Conservation (phyloP, 2,329 filamentous ascomycete species). For the Fusarium sp. region DNA sequence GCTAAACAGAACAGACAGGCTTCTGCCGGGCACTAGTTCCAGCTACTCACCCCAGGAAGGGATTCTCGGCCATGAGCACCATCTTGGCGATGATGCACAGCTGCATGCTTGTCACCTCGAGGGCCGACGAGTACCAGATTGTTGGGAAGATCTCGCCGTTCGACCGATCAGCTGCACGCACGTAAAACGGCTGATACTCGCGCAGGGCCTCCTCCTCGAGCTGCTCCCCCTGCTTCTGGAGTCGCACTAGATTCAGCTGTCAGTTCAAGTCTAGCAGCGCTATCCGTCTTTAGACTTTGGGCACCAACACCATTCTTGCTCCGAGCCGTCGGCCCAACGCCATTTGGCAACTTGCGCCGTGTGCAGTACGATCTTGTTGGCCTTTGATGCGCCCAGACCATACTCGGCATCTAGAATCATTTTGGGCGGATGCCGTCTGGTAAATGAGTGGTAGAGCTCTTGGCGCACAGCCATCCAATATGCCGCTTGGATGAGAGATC, state of each 20-base stretch:
- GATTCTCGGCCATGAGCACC: slow-evolving; percentile 55
- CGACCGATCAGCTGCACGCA: slow-evolving; percentile 49
- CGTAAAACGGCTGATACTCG: slow-evolving; percentile 51
- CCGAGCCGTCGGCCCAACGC: slow-evolving; percentile 53
- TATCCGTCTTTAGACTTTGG: not conserved
- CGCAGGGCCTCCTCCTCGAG: slow-evolving; percentile 50
- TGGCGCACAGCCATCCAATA: slow-evolving; percentile 57
- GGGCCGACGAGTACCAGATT: slow-evolving; percentile 54
- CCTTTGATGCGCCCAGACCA: slow-evolving; percentile 50
- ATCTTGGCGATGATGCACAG: slow-evolving; percentile 55
- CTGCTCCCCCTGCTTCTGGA: slow-evolving; percentile 51
- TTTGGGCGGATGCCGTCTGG: slow-evolving; percentile 52
- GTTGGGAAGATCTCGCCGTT: slow-evolving; percentile 55
- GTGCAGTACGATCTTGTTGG: slow-evolving; percentile 56
- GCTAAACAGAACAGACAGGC: not conserved
- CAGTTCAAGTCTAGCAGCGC: not conserved
- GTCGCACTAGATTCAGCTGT: slow-evolving; percentile 44
- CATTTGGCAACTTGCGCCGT: slow-evolving; percentile 56
- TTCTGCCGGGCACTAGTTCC: too few species aligned
- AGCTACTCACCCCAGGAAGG: slow-evolving; percentile 49
- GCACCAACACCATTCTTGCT: slow-evolving; percentile 53
- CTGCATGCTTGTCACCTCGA: slow-evolving; percentile 56
- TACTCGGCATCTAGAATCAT: slow-evolving; percentile 51
- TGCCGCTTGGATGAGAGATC: slow-evolving; percentile 53
- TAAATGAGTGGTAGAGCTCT: slow-evolving; percentile 56